Percentiles rank a stretch among this genome's conserved stretches.
Evolutionary conservation across 768 basidiomycete genomes (phyloP).

Genomic region (Ephemerocybe angulata): DNA sequence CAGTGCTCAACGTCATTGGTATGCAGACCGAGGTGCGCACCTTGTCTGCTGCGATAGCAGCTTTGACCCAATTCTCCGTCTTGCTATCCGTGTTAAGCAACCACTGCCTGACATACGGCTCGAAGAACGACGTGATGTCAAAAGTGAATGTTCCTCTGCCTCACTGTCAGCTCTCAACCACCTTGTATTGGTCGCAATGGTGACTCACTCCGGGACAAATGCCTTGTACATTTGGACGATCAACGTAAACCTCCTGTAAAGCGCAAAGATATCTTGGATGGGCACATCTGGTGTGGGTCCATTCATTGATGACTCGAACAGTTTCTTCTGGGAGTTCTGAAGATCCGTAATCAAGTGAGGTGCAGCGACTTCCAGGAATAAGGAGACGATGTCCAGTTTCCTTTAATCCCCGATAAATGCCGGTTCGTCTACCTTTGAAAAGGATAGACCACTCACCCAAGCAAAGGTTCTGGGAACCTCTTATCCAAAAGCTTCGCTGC

Average conservation of each 20-base stretch:
- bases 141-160: constrained; percentile 57
- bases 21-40: constrained; percentile 45
- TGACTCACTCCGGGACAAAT: constrained; percentile 72
- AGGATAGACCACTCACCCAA: constrained; percentile 54
- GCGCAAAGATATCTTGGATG: constrained; percentile 84
- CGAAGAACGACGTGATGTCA: constrained; percentile 75
- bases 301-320: constrained; percentile 82
- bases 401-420: constrained; percentile 29
- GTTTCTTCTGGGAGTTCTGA: constrained; percentile 62
- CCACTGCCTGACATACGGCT: constrained; percentile 87
- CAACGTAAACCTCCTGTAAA: constrained; percentile 77
- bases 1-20: too few species aligned
- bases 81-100: constrained; percentile 82
- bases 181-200: background rate
- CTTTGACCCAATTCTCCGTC: constrained; percentile 92
- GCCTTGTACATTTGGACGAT: constrained; percentile 77
- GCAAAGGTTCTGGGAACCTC: constrained; percentile 77
- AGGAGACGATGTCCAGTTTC: constrained; percentile 69
- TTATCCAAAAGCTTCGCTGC: constrained; percentile 79
- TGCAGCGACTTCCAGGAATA: constrained; percentile 64
- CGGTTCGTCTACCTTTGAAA: constrained; percentile 1
- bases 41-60: constrained; percentile 80
- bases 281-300: constrained; percentile 84
- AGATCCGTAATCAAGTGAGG: constrained; percentile 68
- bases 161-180: background rate